phyloP scores from a whole-genome alignment of 2,329 filamentous ascomycete species.

The Seiridium unicorne region DNA sequence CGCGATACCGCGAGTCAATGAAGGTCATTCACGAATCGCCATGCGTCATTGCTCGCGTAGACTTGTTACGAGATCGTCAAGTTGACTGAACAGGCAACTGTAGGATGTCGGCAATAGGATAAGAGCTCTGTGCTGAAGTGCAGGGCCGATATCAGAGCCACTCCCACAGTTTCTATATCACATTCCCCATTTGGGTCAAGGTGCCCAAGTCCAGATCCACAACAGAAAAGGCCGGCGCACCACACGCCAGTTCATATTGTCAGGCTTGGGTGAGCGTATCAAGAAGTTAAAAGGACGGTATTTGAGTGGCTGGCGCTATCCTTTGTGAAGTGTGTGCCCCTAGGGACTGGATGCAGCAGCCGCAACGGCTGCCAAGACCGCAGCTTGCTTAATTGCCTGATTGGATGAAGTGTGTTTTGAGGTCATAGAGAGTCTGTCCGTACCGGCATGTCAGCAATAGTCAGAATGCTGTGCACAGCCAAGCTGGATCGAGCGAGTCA shows the following conservation, averaged over 20 bases:
- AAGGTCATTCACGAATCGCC: not conserved
- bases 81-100: constrained; percentile 8
- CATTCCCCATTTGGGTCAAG: constrained; percentile 8
- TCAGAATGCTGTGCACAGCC: not conserved
- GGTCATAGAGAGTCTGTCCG: not conserved
- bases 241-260: not conserved
- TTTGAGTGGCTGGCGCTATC: not conserved
- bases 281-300: not conserved
- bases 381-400: not conserved
- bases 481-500: not conserved
- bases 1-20: not conserved
- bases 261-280: not conserved
- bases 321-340: not conserved
- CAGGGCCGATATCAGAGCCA: constrained; percentile 6
- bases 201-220: constrained; percentile 3
- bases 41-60: constrained; percentile 3
- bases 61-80: not conserved
- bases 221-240: not conserved
- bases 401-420: not conserved
- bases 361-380: not conserved
- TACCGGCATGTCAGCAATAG: constrained; percentile 4
- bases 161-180: constrained; percentile 9
- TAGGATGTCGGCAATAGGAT: not conserved
- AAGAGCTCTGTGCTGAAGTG: not conserved
- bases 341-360: not conserved